Evolutionary conservation across 2,329 filamentous ascomycete genomes (phyloP), one percentile per base, ranked within the genome.

Genomic region (Aphanocladium album): DNA sequence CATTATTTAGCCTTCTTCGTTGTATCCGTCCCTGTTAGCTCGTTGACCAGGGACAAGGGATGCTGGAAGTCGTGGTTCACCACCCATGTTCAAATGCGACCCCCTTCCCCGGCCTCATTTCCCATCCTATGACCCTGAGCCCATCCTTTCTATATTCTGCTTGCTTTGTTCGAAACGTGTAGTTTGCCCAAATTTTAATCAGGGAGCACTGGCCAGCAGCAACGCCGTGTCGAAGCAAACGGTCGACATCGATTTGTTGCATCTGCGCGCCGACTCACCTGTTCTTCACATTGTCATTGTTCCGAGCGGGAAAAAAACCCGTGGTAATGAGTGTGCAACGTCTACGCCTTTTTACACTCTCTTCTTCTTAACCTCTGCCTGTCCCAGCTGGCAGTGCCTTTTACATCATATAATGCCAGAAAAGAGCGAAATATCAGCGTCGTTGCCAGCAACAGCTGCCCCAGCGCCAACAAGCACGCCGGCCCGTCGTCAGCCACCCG

Each of bases 61-160:
- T 52, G 33, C 4, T 30, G 30, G n/a, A 11, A 17, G 27, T 35
- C 12, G 16, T 55, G 53, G 25, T 57, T 46, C 1, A 17, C 9
- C 35, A 17, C 53, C 53, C 52, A 53, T 53, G 50, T 21, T 12
- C 25, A 4, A 39, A 43, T 43, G 35, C 23, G 8, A 51, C 21
- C 45, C 56, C 47, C 57, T 19, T 60, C 45, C 49, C 39, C 50
- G 21, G 43, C 33, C 41, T 50, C 58, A 55, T 55, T 55, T 60
- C 58, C 50, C 51, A 21, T 50, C 23, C 33, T 11, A 23, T 35
- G 9, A 57, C 25, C 35, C 33, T 3, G 25, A 37, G 16, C 11
- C n/a, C 35, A 12, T 39, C 35, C 35, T 39, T 39, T 16, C 11
- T n/a, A n/a, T n/a, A n/a, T n/a, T n/a, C n/a, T 12, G 35, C 5